These are phyloP conservation scores for Hirsutella rhossiliensis DNA, from an alignment of 2,329 filamentous ascomycete genomes.

Conservation along the genomic window DNA sequence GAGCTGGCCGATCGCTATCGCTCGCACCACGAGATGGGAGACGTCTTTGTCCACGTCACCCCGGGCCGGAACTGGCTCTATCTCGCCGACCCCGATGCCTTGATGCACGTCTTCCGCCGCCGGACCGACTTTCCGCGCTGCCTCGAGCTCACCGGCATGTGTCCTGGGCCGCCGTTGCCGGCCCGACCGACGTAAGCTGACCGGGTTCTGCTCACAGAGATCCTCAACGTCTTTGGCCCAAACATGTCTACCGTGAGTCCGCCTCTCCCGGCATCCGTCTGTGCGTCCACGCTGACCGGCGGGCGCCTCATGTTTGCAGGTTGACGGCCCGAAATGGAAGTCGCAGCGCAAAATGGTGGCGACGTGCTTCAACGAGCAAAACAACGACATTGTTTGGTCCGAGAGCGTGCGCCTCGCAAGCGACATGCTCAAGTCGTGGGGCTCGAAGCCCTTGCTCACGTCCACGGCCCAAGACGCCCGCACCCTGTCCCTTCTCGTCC, in stretches of 20 bases:
- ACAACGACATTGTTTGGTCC: background rate
- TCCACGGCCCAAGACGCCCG: background rate
- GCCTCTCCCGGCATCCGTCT: background rate
- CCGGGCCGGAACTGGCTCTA: background rate
- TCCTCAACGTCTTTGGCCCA: background rate
- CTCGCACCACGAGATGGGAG: background rate
- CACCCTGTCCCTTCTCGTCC: background rate
- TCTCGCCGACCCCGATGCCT: background rate
- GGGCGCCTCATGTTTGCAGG: too few species aligned
- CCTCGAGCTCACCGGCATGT: background rate
- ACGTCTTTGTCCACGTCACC: background rate
- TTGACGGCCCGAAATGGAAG: background rate
- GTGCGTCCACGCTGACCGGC: too few species aligned
- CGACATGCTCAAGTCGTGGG: background rate
- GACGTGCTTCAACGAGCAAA: background rate
- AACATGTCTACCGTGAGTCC: background rate
- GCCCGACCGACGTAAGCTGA: background rate
- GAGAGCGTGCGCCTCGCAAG: background rate
- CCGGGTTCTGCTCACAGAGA: background rate
- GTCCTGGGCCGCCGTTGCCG: background rate
- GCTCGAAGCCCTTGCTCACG: background rate
- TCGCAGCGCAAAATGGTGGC: background rate
- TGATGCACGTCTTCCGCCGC: background rate
- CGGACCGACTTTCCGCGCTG: background rate
- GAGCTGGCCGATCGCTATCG: background rate